Conservation (phyloP, 805 yeast species). For the Barnettozyma sp. region DNA sequence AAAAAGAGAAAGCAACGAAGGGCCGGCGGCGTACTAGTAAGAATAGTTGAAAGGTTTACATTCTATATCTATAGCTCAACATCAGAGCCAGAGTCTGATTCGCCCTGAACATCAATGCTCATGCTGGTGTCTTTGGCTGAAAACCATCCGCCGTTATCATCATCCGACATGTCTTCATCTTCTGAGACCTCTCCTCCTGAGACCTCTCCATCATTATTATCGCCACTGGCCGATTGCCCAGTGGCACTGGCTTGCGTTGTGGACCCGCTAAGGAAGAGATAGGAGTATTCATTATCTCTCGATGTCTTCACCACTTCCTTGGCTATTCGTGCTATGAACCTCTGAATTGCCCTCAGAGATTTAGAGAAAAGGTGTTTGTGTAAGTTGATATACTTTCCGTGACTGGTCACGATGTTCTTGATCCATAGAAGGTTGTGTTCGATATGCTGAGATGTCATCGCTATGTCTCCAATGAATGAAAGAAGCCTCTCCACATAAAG, state of each 20-base stretch:
- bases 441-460: conserved; percentile 69
- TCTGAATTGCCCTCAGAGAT: conserved; percentile 60
- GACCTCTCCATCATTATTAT: conserved; percentile 13
- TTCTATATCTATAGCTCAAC: too few species aligned
- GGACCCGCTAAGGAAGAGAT: conserved; percentile 39
- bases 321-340: conserved; percentile 67
- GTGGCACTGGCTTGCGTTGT: conserved; percentile 7
- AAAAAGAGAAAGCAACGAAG: too few species aligned
- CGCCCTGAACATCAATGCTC: conserved; percentile 5
- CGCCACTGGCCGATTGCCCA: conserved; percentile 5
- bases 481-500: conserved; percentile 68
- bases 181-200: conserved; percentile 7
- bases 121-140: conserved; percentile 13
- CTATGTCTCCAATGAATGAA: conserved; percentile 58
- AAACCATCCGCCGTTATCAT: conserved; percentile 24
- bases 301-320: conserved; percentile 60
- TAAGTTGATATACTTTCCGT: conserved; percentile 66
- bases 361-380: conserved; percentile 58
- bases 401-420: conserved; percentile 54
- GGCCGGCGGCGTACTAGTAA: too few species aligned
- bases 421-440: conserved; percentile 86
- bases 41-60: too few species aligned
- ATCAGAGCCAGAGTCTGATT: conserved; percentile 6
- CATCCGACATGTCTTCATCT: conserved; percentile 9
- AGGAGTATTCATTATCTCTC: conserved; percentile 47